phyloP scores from a whole-genome alignment of 2,329 filamentous ascomycete genomes.

The Chalaropsis thielavioides region DNA sequence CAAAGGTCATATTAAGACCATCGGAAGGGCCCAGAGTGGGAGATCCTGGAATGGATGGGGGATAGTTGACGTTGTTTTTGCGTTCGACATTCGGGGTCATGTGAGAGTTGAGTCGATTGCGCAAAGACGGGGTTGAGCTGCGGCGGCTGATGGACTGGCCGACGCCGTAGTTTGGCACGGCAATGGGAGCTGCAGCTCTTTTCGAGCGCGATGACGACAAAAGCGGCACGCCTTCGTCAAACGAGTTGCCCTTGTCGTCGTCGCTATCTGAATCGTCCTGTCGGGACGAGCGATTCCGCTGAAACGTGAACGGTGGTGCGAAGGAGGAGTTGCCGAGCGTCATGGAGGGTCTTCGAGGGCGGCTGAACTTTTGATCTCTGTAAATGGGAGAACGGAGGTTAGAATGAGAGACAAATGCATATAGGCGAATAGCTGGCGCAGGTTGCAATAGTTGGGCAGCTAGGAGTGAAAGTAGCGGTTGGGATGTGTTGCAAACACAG shows the following conservation, averaged over 20 bases:
- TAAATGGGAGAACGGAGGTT: constrained; percentile 5
- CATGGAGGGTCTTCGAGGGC: constrained; percentile 46
- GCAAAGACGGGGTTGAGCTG: constrained; percentile 37
- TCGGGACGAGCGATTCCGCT: constrained; percentile 17
- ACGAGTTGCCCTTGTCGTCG: constrained; percentile 36
- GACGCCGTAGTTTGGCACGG: constrained; percentile 30
- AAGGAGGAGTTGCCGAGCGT: constrained; percentile 20
- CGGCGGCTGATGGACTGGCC: constrained; percentile 29
- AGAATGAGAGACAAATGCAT: not conserved
- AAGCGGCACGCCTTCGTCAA: constrained; percentile 41
- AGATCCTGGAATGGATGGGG: constrained; percentile 51
- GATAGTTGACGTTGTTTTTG: constrained; percentile 52
- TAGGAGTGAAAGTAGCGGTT: constrained; percentile 21
- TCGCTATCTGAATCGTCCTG: constrained; percentile 24
- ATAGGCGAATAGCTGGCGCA: not conserved
- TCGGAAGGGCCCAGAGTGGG: constrained; percentile 38
- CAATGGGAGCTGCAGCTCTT: constrained; percentile 20
- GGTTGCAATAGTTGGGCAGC: constrained; percentile 17
- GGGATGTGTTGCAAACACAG: not conserved
- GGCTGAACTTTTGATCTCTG: constrained; percentile 46
- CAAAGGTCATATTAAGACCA: constrained; percentile 42
- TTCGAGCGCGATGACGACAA: constrained; percentile 30
- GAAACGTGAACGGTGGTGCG: constrained; percentile 23
- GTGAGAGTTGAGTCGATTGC: constrained; percentile 8
- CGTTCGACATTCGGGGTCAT: constrained; percentile 10